Conservation (phyloP, 106 monocot genomes). For the Alisma plantagoaquatica region DNA sequence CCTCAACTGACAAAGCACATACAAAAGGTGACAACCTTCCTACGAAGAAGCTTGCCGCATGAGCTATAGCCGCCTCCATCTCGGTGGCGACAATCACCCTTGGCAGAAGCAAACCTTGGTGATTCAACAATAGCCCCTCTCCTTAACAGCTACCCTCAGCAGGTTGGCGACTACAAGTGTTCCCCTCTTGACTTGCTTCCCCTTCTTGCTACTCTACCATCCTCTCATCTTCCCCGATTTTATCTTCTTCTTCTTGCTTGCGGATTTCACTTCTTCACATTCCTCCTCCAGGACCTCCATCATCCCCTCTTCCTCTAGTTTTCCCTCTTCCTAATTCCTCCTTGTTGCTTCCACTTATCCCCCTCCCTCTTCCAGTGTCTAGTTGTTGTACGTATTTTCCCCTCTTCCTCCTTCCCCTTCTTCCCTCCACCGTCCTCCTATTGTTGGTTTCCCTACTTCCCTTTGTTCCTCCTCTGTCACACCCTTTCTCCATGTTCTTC, state of each 20-base stretch:
- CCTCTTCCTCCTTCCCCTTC: not conserved
- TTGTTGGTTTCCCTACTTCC: too few relatives aligned
- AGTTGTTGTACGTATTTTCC: too few relatives aligned
- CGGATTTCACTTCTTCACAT: not conserved
- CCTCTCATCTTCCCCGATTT: not conserved
- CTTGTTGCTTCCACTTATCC: not conserved
- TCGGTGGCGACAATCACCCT: too few relatives aligned
- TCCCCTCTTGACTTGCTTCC: not conserved
- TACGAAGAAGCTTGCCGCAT: too few relatives aligned
- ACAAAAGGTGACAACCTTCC: too few relatives aligned
- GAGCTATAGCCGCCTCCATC: too few relatives aligned
- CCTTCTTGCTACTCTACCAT: not conserved
- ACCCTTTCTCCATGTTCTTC: not conserved
- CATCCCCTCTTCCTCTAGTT: not conserved
- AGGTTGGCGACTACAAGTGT: too few relatives aligned
- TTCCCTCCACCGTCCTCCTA: not conserved
- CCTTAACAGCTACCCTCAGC: too few relatives aligned
- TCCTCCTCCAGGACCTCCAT: not conserved
- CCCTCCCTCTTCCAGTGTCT: not conserved
- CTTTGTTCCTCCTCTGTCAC: not conserved
- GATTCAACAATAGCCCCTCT: too few relatives aligned
- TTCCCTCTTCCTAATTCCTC: not conserved
- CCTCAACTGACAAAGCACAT: too few relatives aligned
- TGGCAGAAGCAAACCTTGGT: too few relatives aligned
- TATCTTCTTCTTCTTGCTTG: not conserved